Conservation (phyloP, 106 monocot genomes). For the Xerophyta viscosa region DNA sequence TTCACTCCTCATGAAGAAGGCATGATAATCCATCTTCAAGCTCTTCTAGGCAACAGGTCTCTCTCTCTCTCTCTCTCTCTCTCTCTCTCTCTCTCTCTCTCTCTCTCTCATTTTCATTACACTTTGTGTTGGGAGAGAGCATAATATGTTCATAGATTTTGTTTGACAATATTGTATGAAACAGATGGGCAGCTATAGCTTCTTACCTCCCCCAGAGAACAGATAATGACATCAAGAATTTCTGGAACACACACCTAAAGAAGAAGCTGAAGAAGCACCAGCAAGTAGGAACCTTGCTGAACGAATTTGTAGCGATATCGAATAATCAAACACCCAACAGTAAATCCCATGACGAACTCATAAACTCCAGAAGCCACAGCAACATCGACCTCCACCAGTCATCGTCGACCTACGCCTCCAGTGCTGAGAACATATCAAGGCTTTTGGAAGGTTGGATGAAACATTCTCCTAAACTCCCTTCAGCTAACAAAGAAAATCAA, state of each 20-base stretch:
- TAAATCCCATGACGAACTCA: too few species aligned
- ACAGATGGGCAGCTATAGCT: slow-evolving; percentile 43
- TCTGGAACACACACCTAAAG: slow-evolving; percentile 49
- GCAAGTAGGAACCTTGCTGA: too few species aligned
- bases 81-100: background rate
- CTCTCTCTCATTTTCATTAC: background rate
- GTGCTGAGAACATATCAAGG: slow-evolving; percentile 59
- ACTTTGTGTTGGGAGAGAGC: too few species aligned
- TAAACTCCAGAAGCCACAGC: too few species aligned
- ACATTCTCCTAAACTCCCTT: slow-evolving; percentile 2
- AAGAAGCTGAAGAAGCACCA: slow-evolving; percentile 37
- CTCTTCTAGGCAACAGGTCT: slow-evolving; percentile 66
- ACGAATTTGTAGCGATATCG: too few species aligned
- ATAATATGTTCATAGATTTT: too few species aligned
- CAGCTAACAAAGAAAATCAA: background rate
- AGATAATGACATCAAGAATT: slow-evolving; percentile 43
- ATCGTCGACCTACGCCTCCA: slow-evolving; percentile 24
- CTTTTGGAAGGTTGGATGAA: slow-evolving; percentile 56
- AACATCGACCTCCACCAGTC: too few species aligned
- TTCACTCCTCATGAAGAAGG: slow-evolving; percentile 77
- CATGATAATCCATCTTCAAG: slow-evolving; percentile 69
- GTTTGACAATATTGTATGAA: too few species aligned
- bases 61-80: background rate
- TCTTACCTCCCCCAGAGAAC: slow-evolving; percentile 42
- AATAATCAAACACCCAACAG: too few species aligned